Evolutionary conservation across 2,329 filamentous ascomycete species (phyloP), one percentile per base, ranked within the genome.

Genomic region (Stachybotrys echinatus): DNA sequence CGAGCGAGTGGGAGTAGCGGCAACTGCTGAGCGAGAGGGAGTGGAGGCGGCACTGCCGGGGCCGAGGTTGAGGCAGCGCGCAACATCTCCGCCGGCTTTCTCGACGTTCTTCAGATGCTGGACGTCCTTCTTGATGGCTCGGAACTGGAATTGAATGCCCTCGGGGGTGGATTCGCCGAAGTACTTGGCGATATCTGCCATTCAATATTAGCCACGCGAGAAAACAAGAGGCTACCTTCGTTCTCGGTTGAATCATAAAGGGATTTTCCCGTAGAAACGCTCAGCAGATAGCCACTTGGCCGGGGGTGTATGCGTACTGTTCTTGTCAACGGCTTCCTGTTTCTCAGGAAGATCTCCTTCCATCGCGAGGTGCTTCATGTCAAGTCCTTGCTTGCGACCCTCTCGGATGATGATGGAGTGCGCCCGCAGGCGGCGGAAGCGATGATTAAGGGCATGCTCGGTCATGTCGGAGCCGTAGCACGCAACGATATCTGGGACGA

Each of bases 121-220:
- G 23, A 75, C 80, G 23, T 80, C 71, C 34, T 69, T 70, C 63
- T 80, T 82, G 65, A 84, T 75, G 21, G 61, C 53, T 1, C 81
- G 74, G 58, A 85, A 83, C 58, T 84, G 80, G 60, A 80, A 85
- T 55, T 76, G 74, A n/a, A 84, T 74, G 8, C 81, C 81, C 19
- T 74, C 73, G 0, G 71, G 61, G 0, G 80, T 85, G 4, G 77
- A 81, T 50, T 81, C 79, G 22, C 80, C 81, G 54, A 81, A 84
- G 63, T 78, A 76, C 52, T 75, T 79, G 52, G 77, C 74, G 47
- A 84, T 83, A 42, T 81, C 81, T 84, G 46, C 42, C 37, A 39
- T 54, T 45, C 12, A n/a, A 18, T n/a, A 39, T 39, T 10, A 19
- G 49, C 47, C 43, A 31, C 39, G 55, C 20, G 55, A n/a, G n/a